Base-by-base conservation (phyloP, 2,329 filamentous ascomycete genomes). In the Monilinia polystroma region DNA sequence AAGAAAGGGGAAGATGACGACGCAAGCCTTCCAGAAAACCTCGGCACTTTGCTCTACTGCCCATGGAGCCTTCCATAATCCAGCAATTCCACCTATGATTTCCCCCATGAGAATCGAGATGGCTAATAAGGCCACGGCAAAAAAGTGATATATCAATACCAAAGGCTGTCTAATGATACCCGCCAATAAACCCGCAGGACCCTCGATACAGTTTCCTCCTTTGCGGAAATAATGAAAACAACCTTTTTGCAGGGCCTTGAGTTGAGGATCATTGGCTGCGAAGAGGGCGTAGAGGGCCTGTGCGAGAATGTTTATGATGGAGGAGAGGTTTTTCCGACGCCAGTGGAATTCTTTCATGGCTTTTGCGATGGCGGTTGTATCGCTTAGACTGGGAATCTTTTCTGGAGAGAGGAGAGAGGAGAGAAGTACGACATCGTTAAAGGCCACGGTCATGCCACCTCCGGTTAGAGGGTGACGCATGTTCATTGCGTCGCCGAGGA, bases 381-480 rank as follows among this genome's bases (percentile, higher is more conserved):
- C 85, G 67, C 84, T 84, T 3, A 99, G 84, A 70, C 84, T 81
- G 4, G 91, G 89, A 0, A 97, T 84, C 10, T 80, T 79, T 51
- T 84, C 80, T 0, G 92, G 93, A 49, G 86, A 82, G 1, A 99
- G 85, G 29, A 97, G 81, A 11, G 89, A 84, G 0, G 90, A 82
- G 35, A 99, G 84, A 1, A 96, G 79, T 14, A 95, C 84, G 1
- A 91, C 93, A 76, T 99, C 95, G 80, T 94, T 96, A 78, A 99
- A 90, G 1, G 92, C 95, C 1, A 98, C 95, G 0, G 94, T 98
- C 95, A 99, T 99, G 73, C 95, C 95, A 71, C 95, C 95, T 64
- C 95, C 95, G 0, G 95, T 99, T 16, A 99, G 84, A 1, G 95
- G 95, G 79, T 99, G 95, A n/a, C 95, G 91, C 95, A 99, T 99